Conservation (phyloP, 148 eudicot genomes). For the Euryodendron excelsum region DNA sequence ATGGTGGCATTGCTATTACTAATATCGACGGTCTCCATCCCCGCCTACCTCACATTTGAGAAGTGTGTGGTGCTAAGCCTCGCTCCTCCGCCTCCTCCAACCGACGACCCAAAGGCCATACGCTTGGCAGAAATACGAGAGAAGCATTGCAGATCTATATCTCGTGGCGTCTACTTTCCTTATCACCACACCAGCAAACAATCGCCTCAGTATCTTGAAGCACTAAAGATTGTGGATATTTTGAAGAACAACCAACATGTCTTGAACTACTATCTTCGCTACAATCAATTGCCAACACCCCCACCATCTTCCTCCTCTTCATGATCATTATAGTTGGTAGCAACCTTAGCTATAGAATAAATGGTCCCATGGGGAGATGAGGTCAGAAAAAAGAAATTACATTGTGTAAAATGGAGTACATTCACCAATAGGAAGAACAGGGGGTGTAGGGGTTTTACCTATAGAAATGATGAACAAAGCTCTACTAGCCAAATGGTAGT, state of each 20-base stretch:
- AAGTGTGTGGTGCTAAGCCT: neutral
- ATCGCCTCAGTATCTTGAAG: neutral
- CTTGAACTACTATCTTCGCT: constrained; percentile 3
- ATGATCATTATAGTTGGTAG: no score
- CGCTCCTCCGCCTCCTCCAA: constrained; percentile 1
- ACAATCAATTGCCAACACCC: neutral
- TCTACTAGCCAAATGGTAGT: no score
- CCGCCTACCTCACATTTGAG: neutral
- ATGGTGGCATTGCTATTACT: neutral
- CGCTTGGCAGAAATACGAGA: neutral
- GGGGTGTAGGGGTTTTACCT: no score
- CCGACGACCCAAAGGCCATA: neutral
- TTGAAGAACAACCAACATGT: constrained; percentile 5
- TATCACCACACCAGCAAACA: neutral
- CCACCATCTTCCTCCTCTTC: neutral
- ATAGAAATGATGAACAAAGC: no score
- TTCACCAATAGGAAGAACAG: no score
- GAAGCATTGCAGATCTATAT: neutral
- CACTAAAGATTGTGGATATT: neutral
- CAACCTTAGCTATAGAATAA: no score
- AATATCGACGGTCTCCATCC: neutral
- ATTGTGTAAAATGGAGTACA: no score
- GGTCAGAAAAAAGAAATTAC: no score
- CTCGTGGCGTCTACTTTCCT: neutral
- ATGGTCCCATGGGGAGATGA: no score